Base-by-base conservation (phyloP, 306 rosid genomes). In the Rosa lucieae region DNA sequence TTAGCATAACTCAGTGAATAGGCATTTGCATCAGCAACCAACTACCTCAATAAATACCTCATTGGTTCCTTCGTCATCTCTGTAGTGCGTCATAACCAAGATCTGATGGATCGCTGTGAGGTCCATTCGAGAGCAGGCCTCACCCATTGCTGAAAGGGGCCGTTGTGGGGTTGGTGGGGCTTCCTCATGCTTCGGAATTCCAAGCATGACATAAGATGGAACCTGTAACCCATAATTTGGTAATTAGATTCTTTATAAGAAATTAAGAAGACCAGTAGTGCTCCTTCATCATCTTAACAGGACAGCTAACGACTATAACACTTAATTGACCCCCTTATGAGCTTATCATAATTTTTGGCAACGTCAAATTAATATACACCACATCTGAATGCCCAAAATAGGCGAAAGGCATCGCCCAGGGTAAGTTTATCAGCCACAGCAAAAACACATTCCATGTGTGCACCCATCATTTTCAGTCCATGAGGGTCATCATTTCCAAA, bases 81-180 rank as follows among this genome's bases (percentile, higher is more conserved):
- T 87, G 87, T 95, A 95, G 86, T 93, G 98, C 0, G 98, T 83
- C 73, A 83, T 80, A 70, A 95, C 96, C 89, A 95, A 85, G 79
- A 93, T 89, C 88, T 90, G 98, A 86, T 95, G 98, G 85, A 95
- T 95, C 46, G 99, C 99, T n/a, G 99, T 95, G 72, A 95, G 98
- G 90, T 95, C 99, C 97, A 91, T 89, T 78, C 99, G 86, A 43
- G 99, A 93, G 85, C 99, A 93, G 72, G 98, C 99, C 84, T 95
- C 98, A 6, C 99, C 99, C 99, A 95, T 93, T 44, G 98, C 87
- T 8, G 99, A 95, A 74, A 95, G 93, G 73, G 97, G 99, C 12
- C 97, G 94, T 63, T 88, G 99, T 3, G 96, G 99, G 78, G 97
- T 82, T 78, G 96, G 77, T 70, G 97, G 98, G 56, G 96, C 93